Evolutionary conservation across 2,329 filamentous ascomycete genomes (phyloP).

Genomic region (Zymoseptoria tritici): DNA sequence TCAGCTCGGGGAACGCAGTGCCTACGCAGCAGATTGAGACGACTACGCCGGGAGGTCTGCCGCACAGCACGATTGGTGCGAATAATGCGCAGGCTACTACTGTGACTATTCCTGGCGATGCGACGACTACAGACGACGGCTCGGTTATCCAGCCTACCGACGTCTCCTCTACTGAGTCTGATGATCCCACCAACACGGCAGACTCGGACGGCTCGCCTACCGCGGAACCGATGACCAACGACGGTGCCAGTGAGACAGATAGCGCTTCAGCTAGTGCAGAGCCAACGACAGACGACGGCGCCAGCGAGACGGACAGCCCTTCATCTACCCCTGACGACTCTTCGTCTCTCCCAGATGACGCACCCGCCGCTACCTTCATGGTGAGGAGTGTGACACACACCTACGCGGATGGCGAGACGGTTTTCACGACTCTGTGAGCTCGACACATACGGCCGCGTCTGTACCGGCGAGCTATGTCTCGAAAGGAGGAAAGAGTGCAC

Average conservation of each 20-base stretch:
- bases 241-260: neutral
- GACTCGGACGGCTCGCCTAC: neutral
- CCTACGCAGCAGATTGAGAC: neutral
- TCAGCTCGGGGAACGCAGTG: neutral
- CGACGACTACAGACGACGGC: neutral
- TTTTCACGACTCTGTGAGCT: conserved; percentile 3
- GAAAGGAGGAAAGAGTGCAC: neutral
- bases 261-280: neutral
- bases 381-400: conserved; percentile 1
- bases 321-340: neutral
- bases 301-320: neutral
- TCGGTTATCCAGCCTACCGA: neutral
- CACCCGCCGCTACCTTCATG: neutral
- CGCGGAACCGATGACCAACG: neutral
- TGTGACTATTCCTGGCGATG: neutral
- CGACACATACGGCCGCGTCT: neutral
- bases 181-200: neutral
- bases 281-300: neutral
- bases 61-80: neutral
- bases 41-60: neutral
- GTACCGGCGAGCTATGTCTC: neutral
- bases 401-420: neutral
- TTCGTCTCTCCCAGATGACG: neutral
- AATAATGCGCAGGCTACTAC: neutral
- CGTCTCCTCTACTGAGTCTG: neutral